phyloP scores from a whole-genome alignment of 495 filamentous ascomycete species.

The Friedmanniomyces endolithicus region DNA sequence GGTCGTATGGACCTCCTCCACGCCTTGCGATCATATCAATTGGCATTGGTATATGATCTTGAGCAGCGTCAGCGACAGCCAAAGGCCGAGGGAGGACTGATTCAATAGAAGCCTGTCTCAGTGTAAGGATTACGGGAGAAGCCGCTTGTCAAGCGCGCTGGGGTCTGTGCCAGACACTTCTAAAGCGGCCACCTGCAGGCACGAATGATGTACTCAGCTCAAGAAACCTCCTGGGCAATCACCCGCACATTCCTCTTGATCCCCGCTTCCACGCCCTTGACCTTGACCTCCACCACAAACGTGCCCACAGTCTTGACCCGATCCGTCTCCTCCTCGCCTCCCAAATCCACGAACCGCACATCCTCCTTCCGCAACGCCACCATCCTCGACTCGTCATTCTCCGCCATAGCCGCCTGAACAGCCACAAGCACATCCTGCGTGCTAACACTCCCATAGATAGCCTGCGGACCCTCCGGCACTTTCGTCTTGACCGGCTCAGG shows the following conservation, averaged over 20 bases:
- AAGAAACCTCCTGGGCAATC: conserved; percentile 18
- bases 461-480: neutral
- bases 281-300: conserved; percentile 41
- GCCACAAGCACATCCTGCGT: conserved; percentile 39
- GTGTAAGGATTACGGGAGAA: no score
- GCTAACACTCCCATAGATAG: conserved; percentile 48
- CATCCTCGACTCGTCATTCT: conserved; percentile 37
- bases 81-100: no score
- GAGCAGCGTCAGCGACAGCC: no score
- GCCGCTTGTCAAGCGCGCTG: no score
- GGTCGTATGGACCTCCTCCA: no score
- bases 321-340: conserved; percentile 27
- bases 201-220: neutral
- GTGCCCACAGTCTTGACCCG: conserved; percentile 44
- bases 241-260: conserved; percentile 38
- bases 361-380: conserved; percentile 41
- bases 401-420: conserved; percentile 36
- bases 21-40: no score
- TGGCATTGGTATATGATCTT: no score
- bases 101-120: no score
- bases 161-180: no score
- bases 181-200: neutral
- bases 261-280: conserved; percentile 36
- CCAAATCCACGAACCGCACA: conserved; percentile 34
- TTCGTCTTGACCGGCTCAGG: neutral